Conservation (phyloP, 352 stramenopile genomes). For the Paralagenidium karlingii region DNA sequence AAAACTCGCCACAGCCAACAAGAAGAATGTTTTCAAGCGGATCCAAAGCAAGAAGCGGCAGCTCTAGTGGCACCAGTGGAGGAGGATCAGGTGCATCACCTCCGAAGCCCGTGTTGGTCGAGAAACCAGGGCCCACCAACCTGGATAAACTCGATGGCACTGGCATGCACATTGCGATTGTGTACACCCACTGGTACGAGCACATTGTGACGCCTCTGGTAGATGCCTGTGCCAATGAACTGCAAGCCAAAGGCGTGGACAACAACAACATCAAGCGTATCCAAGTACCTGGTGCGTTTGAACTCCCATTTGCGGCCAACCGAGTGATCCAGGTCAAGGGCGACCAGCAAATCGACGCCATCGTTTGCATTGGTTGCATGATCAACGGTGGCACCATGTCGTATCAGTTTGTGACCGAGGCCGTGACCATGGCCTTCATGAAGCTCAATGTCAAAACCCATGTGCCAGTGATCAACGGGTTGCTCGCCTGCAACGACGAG, state of each 20-base stretch:
- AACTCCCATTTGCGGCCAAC: slow-evolving; percentile 90
- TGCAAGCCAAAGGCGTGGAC: slow-evolving; percentile 39
- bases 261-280: slow-evolving; percentile 26
- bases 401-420: slow-evolving; percentile 96
- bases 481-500: slow-evolving; percentile 90
- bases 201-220: slow-evolving; percentile 33
- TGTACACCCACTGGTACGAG: slow-evolving; percentile 51
- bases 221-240: slow-evolving; percentile 30
- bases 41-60: no score
- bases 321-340: slow-evolving; percentile 54
- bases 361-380: slow-evolving; percentile 92
- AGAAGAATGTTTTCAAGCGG: no score
- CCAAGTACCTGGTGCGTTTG: slow-evolving; percentile 89
- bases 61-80: no score
- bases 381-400: slow-evolving; percentile 93
- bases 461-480: slow-evolving; percentile 72
- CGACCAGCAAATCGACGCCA: slow-evolving; percentile 86
- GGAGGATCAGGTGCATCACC: no score
- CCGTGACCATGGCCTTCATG: slow-evolving; percentile 92
- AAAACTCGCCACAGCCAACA: no score
- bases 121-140: neutral
- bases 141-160: neutral
- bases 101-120: neutral
- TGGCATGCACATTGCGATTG: slow-evolving; percentile 26
- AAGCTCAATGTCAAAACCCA: slow-evolving; percentile 88